Conservation (phyloP, 352 stramenopile species). For the Thalassiosira ordinaria region DNA sequence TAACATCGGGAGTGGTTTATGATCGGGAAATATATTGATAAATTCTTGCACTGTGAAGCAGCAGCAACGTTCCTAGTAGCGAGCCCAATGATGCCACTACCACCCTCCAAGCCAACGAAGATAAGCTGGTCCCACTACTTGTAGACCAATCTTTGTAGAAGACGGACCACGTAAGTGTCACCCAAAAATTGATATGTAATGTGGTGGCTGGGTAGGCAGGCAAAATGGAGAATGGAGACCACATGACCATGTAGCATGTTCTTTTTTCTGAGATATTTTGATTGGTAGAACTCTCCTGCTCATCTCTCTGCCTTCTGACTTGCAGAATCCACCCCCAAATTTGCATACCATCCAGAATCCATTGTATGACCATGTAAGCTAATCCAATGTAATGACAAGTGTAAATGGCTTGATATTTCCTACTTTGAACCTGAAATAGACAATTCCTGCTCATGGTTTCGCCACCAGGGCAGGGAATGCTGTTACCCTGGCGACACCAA, state of each 20-base stretch:
- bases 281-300: not conserved
- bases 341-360: not conserved
- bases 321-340: not conserved
- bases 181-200: not conserved
- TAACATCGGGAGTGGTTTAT: conserved; percentile 19
- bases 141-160: conserved; percentile 10
- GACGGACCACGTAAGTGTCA: not conserved
- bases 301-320: not conserved
- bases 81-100: conserved; percentile 1
- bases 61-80: conserved; percentile 1
- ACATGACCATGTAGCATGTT: conserved; percentile 6
- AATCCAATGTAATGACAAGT: conserved; percentile 3
- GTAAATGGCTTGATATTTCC: not conserved
- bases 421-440: conserved; percentile 1
- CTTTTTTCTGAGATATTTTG: not conserved
- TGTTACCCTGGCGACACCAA: conserved; percentile 1
- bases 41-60: not conserved
- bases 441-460: conserved; percentile 4
- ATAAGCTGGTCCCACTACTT: not conserved
- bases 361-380: conserved; percentile 6
- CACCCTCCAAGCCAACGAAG: conserved; percentile 5
- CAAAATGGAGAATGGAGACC: not conserved
- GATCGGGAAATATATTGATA: not conserved
- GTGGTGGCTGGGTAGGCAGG: not conserved
- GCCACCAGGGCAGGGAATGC: not conserved